Percentiles rank a stretch among this genome's conserved stretches.
phyloP scores from a whole-genome alignment of 768 basidiomycete genomes.

The Podaxis mareebaensis region DNA sequence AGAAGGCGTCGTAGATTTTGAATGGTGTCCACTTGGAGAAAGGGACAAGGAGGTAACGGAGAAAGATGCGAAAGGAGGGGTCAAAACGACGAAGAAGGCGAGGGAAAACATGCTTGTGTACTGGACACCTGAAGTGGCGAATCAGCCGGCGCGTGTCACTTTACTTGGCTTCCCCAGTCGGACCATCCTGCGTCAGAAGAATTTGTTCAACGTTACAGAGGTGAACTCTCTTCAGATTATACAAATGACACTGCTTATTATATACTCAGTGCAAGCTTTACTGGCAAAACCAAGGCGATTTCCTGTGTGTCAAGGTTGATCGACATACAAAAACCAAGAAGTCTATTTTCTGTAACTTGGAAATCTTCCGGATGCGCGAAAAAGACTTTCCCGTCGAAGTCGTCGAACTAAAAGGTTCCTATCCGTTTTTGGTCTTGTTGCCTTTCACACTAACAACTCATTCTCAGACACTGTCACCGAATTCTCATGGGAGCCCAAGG shows the following conservation, averaged over 20 bases:
- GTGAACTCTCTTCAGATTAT: constrained; percentile 43
- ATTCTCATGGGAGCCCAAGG: constrained; percentile 99
- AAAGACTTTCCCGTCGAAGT: constrained; percentile 98
- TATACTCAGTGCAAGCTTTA: constrained; percentile 84
- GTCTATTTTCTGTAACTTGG: constrained; percentile 96
- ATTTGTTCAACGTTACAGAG: constrained; percentile 96
- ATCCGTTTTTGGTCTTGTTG: not conserved
- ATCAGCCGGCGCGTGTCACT: constrained; percentile 97
- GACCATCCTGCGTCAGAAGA: constrained; percentile 85
- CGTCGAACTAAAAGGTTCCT: constrained; percentile 89
- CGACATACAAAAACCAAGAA: constrained; percentile 99
- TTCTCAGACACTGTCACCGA: constrained; percentile 84
- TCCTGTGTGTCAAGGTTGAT: constrained; percentile 98
- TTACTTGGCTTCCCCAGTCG: constrained; percentile 87
- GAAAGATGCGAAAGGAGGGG: constrained; percentile 44
- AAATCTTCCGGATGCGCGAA: constrained; percentile 96
- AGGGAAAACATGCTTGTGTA: constrained; percentile 94
- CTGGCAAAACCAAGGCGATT: constrained; percentile 99
- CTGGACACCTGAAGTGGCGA: constrained; percentile 96
- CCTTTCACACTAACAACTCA: constrained; percentile 17
- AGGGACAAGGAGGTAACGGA: constrained; percentile 78
- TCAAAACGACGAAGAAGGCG: constrained; percentile 58
- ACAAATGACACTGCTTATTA: not conserved
- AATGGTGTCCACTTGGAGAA: constrained; percentile 95
- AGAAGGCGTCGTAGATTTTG: constrained; percentile 96